Conservation (phyloP, 306 rosid species). For the Malus sieversii region DNA sequence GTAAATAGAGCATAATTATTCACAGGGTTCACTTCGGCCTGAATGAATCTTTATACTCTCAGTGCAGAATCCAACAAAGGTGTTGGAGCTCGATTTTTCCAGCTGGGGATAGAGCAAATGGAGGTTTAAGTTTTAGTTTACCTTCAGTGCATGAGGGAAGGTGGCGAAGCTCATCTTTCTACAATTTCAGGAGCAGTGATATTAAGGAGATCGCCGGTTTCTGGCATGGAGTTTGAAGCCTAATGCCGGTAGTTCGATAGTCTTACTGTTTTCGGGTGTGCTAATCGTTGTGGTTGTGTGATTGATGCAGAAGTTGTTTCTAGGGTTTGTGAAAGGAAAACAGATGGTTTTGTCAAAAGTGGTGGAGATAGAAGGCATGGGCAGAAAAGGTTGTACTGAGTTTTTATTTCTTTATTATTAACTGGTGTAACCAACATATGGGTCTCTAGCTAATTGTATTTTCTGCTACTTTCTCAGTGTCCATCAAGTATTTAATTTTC, state of each 20-base stretch:
- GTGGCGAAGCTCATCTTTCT: conserved; percentile 38
- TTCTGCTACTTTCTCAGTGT: conserved; percentile 22
- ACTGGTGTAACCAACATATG: conserved; percentile 34
- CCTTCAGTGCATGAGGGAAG: conserved; percentile 59
- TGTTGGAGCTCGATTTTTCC: conserved; percentile 87
- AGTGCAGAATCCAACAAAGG: conserved; percentile 85
- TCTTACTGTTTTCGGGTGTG: conserved; percentile 21
- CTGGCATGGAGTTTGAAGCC: conserved; percentile 39
- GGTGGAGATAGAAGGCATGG: conserved; percentile 15
- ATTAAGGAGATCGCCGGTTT: conserved; percentile 39
- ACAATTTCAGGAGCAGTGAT: conserved; percentile 38
- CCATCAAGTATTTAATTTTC: conserved; percentile 35
- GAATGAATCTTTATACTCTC: conserved; percentile 77
- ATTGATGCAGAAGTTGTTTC: conserved; percentile 18
- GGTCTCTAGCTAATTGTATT: conserved; percentile 25
- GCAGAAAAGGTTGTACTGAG: conserved; percentile 10
- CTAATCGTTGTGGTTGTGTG: conserved; percentile 5
- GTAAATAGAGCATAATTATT: conserved; percentile 93
- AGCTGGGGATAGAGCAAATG: conserved; percentile 76
- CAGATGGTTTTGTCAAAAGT: background rate
- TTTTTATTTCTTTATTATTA: background rate
- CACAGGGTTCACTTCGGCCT: conserved; percentile 48
- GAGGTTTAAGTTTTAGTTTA: conserved; percentile 76
- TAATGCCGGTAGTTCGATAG: conserved; percentile 22
- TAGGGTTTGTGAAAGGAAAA: conserved; percentile 25